Evolutionary conservation across 495 filamentous ascomycete species (phyloP).

Genomic region (Aspergillus sparsus): DNA sequence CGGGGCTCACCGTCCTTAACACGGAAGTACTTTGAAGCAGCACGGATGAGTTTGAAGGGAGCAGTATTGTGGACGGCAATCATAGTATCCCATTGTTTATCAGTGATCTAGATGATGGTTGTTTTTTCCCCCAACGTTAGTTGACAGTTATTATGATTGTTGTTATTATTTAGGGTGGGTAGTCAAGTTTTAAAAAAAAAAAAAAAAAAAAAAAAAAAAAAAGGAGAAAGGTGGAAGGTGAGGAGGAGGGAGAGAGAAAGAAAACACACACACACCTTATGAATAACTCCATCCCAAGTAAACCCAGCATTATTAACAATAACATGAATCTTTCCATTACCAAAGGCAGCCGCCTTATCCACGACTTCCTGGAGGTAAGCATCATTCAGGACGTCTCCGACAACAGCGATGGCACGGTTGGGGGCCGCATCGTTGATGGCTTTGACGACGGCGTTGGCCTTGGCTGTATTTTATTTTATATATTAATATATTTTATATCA

Average conservation of each 20-base stretch:
- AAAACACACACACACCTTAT: conserved; percentile 71
- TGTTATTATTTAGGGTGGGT: too few relatives aligned
- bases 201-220: too few relatives aligned
- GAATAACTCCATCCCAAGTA: conserved; percentile 89
- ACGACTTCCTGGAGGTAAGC: conserved; percentile 68
- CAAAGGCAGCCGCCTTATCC: conserved; percentile 73
- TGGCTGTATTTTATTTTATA: conserved; percentile 30
- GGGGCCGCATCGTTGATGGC: conserved; percentile 62
- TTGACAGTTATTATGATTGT: too few relatives aligned
- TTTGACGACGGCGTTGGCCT: conserved; percentile 61
- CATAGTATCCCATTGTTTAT: conserved; percentile 90
- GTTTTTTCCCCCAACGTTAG: too few relatives aligned
- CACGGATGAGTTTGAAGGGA: conserved; percentile 78
- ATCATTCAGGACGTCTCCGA: conserved; percentile 72
- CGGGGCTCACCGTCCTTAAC: conserved; percentile 79
- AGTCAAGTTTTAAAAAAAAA: too few relatives aligned
- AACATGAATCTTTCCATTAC: conserved; percentile 81
- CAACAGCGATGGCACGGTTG: conserved; percentile 62
- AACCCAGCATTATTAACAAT: conserved; percentile 88
- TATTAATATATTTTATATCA: background rate
- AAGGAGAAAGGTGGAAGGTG: conserved; percentile 1
- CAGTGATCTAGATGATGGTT: conserved; percentile 79
- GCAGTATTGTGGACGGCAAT: conserved; percentile 76
- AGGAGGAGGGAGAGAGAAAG: conserved; percentile 4
- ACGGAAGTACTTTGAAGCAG: conserved; percentile 80